Conservation (phyloP, 345 rosid genomes). For the Carallia brachiata region DNA sequence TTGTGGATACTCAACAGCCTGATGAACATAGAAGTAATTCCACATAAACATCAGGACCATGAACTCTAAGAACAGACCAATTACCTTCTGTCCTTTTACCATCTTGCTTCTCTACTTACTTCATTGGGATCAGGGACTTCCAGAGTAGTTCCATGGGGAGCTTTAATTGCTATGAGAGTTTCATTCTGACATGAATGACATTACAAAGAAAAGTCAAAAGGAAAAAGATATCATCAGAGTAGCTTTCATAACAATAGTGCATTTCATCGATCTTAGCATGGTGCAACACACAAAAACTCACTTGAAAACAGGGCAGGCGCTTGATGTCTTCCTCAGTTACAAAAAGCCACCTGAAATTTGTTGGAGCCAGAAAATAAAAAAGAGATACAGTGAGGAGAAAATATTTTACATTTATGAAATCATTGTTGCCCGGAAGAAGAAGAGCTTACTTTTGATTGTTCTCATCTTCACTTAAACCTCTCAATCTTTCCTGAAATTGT, state of each 20-base stretch:
- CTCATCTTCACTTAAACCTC: conserved; percentile 75
- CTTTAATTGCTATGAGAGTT: conserved; percentile 94
- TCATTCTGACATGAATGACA: conserved; percentile 57
- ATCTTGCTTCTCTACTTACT: conserved; percentile 41
- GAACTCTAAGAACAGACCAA: conserved; percentile 6
- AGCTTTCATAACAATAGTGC: background rate
- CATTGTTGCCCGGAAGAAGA: conserved; percentile 2
- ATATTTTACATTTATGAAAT: background rate
- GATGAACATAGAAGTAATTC: conserved; percentile 24
- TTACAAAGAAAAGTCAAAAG: conserved; percentile 19
- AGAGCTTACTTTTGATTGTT: conserved; percentile 64
- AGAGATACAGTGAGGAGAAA: conserved; percentile 3
- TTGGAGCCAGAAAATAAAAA: conserved; percentile 8
- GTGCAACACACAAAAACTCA: conserved; percentile 23
- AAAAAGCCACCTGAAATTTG: conserved; percentile 77
- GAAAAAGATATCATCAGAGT: conserved; percentile 18
- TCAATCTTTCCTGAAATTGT: conserved; percentile 72
- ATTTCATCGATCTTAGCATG: background rate
- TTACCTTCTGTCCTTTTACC: background rate
- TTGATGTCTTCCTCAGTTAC: conserved; percentile 91
- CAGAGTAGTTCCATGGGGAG: conserved; percentile 96
- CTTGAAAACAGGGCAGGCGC: conserved; percentile 73
- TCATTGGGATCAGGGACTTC: conserved; percentile 97
- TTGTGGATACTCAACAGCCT: conserved; percentile 76
- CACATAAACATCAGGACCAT: conserved; percentile 25